Percentiles rank a stretch among this genome's conserved stretches.
Evolutionary conservation across 2,329 filamentous ascomycete genomes (phyloP).

Genomic region (Aureobasidium sp.): DNA sequence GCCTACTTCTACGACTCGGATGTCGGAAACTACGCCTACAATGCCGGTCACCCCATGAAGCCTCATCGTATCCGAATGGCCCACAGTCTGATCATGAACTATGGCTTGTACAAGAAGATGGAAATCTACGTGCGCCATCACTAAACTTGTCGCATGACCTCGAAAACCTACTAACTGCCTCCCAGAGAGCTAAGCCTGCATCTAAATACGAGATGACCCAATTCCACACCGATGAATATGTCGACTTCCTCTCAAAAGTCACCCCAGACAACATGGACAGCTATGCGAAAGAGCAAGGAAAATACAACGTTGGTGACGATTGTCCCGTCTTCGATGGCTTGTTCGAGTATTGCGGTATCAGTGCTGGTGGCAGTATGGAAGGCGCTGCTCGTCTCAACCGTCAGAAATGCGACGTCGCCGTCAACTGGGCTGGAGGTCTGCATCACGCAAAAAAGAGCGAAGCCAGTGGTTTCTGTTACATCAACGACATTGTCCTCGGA

Average conservation of each 20-base stretch:
- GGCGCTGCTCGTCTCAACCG: conserved; percentile 61
- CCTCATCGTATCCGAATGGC: conserved; percentile 61
- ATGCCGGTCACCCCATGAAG: conserved; percentile 63
- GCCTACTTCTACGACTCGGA: conserved; percentile 99
- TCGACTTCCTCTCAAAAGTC: conserved; percentile 72
- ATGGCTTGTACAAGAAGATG: conserved; percentile 66
- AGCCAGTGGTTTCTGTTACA: conserved; percentile 42
- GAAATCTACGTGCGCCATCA: conserved; percentile 55
- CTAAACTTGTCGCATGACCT: not conserved
- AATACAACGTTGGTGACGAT: conserved; percentile 59
- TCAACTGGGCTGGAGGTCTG: conserved; percentile 45
- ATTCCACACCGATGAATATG: conserved; percentile 66
- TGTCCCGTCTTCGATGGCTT: conserved; percentile 62
- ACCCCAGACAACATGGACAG: conserved; percentile 98
- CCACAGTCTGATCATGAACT: conserved; percentile 62
- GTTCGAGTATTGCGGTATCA: conserved; percentile 65
- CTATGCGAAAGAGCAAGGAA: conserved; percentile 83
- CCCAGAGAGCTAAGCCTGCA: conserved; percentile 33
- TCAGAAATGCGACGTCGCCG: conserved; percentile 60
- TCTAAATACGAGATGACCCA: conserved; percentile 66
- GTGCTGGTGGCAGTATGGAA: conserved; percentile 63
- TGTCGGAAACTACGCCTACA: conserved; percentile 96
- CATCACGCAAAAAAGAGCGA: conserved; percentile 45
- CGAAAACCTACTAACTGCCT: not conserved
- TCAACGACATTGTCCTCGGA: conserved; percentile 57